These are phyloP conservation scores for Sphaerobolus stellatus DNA, from an alignment of 1,284 basidiomycete species.

Conservation along the genomic window DNA sequence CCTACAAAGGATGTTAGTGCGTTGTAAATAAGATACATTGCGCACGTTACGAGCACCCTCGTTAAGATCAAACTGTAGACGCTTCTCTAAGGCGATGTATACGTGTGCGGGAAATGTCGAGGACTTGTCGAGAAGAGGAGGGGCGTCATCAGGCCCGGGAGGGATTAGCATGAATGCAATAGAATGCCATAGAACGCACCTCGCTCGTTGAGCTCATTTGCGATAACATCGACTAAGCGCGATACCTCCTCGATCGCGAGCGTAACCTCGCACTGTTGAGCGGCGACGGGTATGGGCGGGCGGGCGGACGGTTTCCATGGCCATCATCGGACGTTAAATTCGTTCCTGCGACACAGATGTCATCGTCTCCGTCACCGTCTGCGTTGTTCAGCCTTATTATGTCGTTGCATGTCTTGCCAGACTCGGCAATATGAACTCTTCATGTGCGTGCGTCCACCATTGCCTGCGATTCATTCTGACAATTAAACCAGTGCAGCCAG, in stretches of 20 bases:
- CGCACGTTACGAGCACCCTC: conserved; percentile 79
- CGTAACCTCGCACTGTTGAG: conserved; percentile 69
- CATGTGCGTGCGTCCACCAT: too few relatives aligned
- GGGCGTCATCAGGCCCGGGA: conserved; percentile 67
- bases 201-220: conserved; percentile 68
- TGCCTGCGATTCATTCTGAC: too few relatives aligned
- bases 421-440: too few relatives aligned
- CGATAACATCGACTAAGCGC: conserved; percentile 66
- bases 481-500: too few relatives aligned
- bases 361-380: too few relatives aligned
- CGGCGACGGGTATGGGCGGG: too few relatives aligned
- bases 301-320: too few relatives aligned
- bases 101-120: conserved; percentile 73
- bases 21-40: conserved; percentile 15
- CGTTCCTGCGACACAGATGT: too few relatives aligned
- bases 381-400: too few relatives aligned
- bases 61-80: conserved; percentile 82
- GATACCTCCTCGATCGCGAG: conserved; percentile 75
- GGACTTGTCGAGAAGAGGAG: conserved; percentile 86
- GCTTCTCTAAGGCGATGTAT: conserved; percentile 64
- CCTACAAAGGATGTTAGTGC: conserved; percentile 41
- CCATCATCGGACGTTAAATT: too few relatives aligned
- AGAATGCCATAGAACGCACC: conserved; percentile 36
- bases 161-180: too few relatives aligned
- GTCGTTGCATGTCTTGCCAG: too few relatives aligned